A percentile compares a stretch with the other conserved stretches of the same genome.
phyloP scores from a whole-genome alignment of 352 stramenopile species.

The Nothophytophthora sp. region DNA sequence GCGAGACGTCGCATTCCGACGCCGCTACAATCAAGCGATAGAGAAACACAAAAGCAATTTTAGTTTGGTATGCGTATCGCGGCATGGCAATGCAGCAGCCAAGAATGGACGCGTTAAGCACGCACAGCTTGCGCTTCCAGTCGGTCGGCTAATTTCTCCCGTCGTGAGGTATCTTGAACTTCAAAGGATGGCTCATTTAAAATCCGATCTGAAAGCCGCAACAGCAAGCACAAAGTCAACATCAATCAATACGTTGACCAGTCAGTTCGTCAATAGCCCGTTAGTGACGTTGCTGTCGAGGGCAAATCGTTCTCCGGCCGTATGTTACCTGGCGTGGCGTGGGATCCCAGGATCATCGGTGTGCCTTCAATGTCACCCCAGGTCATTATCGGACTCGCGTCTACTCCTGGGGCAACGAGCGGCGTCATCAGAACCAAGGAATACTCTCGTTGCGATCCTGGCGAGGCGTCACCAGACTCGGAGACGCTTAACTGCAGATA shows the following conservation, averaged over 20 bases:
- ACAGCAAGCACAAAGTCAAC: constrained; percentile 2
- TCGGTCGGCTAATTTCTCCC: constrained; percentile 65
- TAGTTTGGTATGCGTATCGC: no score
- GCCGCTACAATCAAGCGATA: constrained; percentile 13
- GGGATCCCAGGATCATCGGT: constrained; percentile 52
- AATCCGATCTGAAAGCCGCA: constrained; percentile 40
- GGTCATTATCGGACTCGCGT: constrained; percentile 82
- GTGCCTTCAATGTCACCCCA: constrained; percentile 87
- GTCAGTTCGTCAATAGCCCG: no score
- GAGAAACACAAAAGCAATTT: not conserved
- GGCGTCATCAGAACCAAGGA: constrained; percentile 81
- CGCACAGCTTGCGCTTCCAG: constrained; percentile 65
- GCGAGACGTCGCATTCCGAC: constrained; percentile 22
- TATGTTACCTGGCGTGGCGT: constrained; percentile 45
- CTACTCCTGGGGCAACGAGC: constrained; percentile 63
- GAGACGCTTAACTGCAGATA: not conserved
- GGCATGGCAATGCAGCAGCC: not conserved
- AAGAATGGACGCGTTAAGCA: not conserved
- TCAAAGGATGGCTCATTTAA: constrained; percentile 56
- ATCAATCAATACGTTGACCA: no score
- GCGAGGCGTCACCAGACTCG: not conserved
- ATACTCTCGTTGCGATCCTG: constrained; percentile 26
- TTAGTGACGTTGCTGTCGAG: no score
- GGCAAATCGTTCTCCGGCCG: no score
- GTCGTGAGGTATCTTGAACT: constrained; percentile 56